Evolutionary conservation across 768 basidiomycete genomes (phyloP), one percentile per base, ranked within the genome.

Genomic region (Mrakia frigida): DNA sequence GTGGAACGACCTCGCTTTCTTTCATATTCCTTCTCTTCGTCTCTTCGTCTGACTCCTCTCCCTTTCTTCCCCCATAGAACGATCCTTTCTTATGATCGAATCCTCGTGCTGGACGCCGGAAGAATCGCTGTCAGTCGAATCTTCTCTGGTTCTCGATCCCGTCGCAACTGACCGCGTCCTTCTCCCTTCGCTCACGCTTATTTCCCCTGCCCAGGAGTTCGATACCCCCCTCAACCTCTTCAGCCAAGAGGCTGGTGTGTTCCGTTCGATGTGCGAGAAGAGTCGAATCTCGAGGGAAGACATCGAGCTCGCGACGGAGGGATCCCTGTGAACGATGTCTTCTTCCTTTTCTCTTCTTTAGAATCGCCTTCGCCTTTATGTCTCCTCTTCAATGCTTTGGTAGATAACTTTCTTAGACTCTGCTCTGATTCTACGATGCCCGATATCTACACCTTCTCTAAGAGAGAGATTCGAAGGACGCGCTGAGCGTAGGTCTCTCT

Each of bases 181-280:
- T n/a, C n/a, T n/a, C n/a, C n/a, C n/a, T n/a, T n/a, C n/a, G n/a
- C 63, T 37, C 18, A 1, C 6, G 1, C 31, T 65, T 13, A 3
- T 39, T 18, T 65, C 31, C 10, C 9, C 63, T 10, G n/a, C 21
- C 6, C 63, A 80, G 77, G 93, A 95, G 86, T 91, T 92, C 81
- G 93, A 93, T 81, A 90, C 90, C 3, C 93, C 94, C 0, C 84
- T 86, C 35, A 87, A 86, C 60, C 83, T 95, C 25, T 93, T 88
- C 83, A 79, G 86, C 65, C 84, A 82, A 11, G 77, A 84, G 4
- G 85, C 87, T 69, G 89, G 92, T 2, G 89, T 92, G 77, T 95
- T 95, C 86, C 87, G 88, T 53, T 88, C 89, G 67, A 94, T 96
- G 92, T 94, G 92, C 80, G 89, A 92, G 39, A 88, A 88, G 75